Percentiles rank a stretch among this genome's conserved stretches.
Conservation (phyloP, 1,139 yeast genomes). For the Lodderomyces metapsilosis region DNA sequence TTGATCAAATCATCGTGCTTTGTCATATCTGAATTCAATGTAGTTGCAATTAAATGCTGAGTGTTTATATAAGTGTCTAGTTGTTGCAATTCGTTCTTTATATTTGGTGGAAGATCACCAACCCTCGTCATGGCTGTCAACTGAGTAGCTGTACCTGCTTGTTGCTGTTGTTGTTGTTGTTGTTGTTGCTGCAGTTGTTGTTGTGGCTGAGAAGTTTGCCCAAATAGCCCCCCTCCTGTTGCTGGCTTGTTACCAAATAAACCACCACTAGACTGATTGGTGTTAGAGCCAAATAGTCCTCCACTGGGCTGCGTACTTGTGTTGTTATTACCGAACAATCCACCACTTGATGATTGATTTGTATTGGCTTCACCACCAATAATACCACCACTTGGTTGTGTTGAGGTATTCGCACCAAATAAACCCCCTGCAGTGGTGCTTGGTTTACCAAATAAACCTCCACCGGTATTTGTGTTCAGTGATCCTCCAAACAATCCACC, state of each 20-base stretch:
- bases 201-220: constrained; percentile 7
- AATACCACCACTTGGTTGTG: constrained; percentile 4
- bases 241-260: constrained; percentile 17
- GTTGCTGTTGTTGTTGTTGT: constrained; percentile 12
- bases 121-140: constrained; percentile 86
- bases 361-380: constrained; percentile 4
- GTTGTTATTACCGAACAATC: constrained; percentile 16
- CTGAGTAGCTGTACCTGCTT: constrained; percentile 27
- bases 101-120: constrained; percentile 76
- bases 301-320: constrained; percentile 16
- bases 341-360: constrained; percentile 12
- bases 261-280: constrained; percentile 17
- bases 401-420: constrained; percentile 6
- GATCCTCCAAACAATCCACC: constrained; percentile 6
- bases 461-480: constrained; percentile 3
- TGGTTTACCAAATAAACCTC: constrained; percentile 7
- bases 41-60: constrained; percentile 81
- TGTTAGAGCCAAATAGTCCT: constrained; percentile 24
- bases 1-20: constrained; percentile 70
- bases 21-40: constrained; percentile 60
- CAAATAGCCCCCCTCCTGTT: constrained; percentile 22
- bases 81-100: constrained; percentile 72
- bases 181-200: constrained; percentile 8
- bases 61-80: constrained; percentile 80
- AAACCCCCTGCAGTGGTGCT: constrained; percentile 6